Percentiles rank a stretch among this genome's conserved stretches.
Conservation (phyloP, 306 rosid species). For the Sechiopsis laciniata region DNA sequence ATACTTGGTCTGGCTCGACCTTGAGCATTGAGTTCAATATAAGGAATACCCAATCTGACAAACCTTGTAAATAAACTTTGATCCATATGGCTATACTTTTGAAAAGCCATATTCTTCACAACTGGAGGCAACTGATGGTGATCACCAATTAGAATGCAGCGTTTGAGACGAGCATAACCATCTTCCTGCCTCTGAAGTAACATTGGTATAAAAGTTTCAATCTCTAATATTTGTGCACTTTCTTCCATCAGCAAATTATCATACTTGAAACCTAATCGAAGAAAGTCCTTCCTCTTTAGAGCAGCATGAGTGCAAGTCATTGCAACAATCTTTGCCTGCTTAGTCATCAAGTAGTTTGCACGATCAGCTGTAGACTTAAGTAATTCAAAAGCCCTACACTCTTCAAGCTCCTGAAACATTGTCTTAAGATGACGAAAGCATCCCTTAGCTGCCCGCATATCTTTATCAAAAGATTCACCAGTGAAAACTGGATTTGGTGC, state of each 20-base stretch:
- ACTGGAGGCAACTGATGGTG: constrained; percentile 99
- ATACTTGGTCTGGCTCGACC: constrained; percentile 96
- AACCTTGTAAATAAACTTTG: constrained; percentile 94
- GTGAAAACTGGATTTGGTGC: constrained; percentile 61
- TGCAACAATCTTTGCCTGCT: constrained; percentile 98
- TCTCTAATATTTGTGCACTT: constrained; percentile 97
- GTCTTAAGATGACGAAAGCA: constrained; percentile 88
- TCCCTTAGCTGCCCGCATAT: constrained; percentile 82
- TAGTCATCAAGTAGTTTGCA: constrained; percentile 94
- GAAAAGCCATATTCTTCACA: constrained; percentile 99
- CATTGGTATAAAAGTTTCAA: constrained; percentile 97
- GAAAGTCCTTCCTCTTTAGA: constrained; percentile 91
- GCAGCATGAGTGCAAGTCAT: constrained; percentile 99
- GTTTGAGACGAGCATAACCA: constrained; percentile 94
- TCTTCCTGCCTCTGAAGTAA: constrained; percentile 98
- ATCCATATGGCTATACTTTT: constrained; percentile 97
- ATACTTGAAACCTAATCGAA: constrained; percentile 94
- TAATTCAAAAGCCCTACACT: constrained; percentile 90
- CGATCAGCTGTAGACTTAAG: constrained; percentile 97
- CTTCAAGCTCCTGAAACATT: constrained; percentile 97
- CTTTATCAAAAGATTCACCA: constrained; percentile 81
- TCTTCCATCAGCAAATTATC: constrained; percentile 99
- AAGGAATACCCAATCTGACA: constrained; percentile 93
- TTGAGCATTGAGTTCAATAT: constrained; percentile 97
- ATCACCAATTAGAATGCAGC: constrained; percentile 95